Percentiles rank a stretch among this genome's conserved stretches.
Evolutionary conservation across 352 stramenopile species (phyloP).

Genomic region (Pythium monospermum): DNA sequence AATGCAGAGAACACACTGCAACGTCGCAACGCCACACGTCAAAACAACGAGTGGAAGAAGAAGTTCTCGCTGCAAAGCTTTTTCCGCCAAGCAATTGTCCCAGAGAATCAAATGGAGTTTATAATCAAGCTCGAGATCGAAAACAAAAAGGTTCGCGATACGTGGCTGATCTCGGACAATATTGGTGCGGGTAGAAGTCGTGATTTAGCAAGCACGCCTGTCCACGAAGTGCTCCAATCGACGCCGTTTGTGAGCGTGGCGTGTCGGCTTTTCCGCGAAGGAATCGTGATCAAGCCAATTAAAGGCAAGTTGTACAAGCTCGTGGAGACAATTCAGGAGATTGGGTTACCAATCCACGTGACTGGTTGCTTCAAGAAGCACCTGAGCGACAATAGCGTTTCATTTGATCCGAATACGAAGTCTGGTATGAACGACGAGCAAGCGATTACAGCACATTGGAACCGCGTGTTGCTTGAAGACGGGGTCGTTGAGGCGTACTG

Average conservation of each 20-base stretch:
- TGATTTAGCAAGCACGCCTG: slow-evolving; percentile 50
- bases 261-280: slow-evolving; percentile 51
- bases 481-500: slow-evolving; percentile 51
- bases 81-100: slow-evolving; percentile 55
- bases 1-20: slow-evolving; percentile 34
- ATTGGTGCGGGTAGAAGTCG: slow-evolving; percentile 57
- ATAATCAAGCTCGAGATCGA: slow-evolving; percentile 55
- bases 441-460: slow-evolving; percentile 54
- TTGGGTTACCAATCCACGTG: slow-evolving; percentile 62
- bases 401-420: slow-evolving; percentile 6
- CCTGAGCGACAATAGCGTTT: slow-evolving; percentile 30
- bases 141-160: slow-evolving; percentile 42
- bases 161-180: slow-evolving; percentile 67
- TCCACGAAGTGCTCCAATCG: slow-evolving; percentile 60
- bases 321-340: slow-evolving; percentile 37
- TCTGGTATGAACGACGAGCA: slow-evolving; percentile 38
- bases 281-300: slow-evolving; percentile 29
- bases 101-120: slow-evolving; percentile 68
- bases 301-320: slow-evolving; percentile 62
- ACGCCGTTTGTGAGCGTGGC: slow-evolving; percentile 64
- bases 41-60: slow-evolving; percentile 71
- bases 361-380: slow-evolving; percentile 76
- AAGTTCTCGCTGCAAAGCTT: slow-evolving; percentile 75
- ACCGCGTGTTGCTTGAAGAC: slow-evolving; percentile 68
- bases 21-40: slow-evolving; percentile 35